Evolutionary conservation across 2,329 filamentous ascomycete genomes (phyloP), one percentile per base, ranked within the genome.

Genomic region (Scleromitrula shiraiana): DNA sequence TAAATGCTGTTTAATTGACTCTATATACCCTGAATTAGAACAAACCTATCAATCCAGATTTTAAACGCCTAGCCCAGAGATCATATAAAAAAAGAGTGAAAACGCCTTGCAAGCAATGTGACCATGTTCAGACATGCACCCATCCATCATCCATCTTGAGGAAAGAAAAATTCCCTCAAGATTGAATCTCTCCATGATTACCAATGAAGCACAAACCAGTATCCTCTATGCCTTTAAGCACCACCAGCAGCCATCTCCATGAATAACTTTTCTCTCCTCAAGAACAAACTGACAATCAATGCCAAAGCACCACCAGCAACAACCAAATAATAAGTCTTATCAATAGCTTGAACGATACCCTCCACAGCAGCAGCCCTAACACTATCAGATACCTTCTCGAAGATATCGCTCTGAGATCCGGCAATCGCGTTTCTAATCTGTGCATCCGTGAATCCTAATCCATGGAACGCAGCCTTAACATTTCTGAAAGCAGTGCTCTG

Each of bases 401-500:
- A 51, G 2, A 56, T 14, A 2, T 17, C 7, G 41, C 47, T 54
- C 30, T 49, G 35, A 2, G 48, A 29, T 10, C 54, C 53, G 3
- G 49, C 42, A 33, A 64, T 54, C 2, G 61, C 60, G 5, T 49
- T 50, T 24, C 55, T 52, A 14, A 65, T 55, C 3, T 58, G 54
- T 0, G 46, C 55, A 3, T 51, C 45, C 1, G 43, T 32, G 29
- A 57, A 53, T 1, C 52, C 47, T 4, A 55, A 36, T 3, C 54
- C 53, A 2, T 40, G 46, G 4, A 65, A 41, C 4, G 56, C 49
- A 6, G 43, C 38, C 1, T 40, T 47, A 14, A 69, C 53, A 14
- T 60, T 58, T 2, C 51, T 55, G 20, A 61, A 54, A 0, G 61
- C 57, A 12, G 53, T 49, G 40, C 62, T 66, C 46, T 68, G 59